These are phyloP conservation scores for Tetradesmus obliquus DNA, from an alignment of 139 green algal species.

Conservation along the genomic window DNA sequence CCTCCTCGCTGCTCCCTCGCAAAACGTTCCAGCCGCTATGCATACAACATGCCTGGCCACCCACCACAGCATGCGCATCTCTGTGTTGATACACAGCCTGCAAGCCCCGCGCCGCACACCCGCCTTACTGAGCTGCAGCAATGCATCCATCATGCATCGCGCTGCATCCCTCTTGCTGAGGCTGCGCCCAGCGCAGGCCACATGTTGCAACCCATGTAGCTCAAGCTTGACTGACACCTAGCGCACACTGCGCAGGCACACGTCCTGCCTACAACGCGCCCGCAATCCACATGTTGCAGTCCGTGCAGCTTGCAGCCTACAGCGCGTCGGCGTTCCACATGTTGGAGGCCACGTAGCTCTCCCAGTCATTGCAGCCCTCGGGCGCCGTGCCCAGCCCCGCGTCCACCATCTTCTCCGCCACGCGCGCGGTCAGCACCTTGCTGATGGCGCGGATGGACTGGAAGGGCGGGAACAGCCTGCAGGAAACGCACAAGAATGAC, in stretches of 20 bases:
- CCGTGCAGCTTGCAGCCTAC: background rate
- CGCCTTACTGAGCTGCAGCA: too few relatives aligned
- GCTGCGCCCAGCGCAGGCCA: too few relatives aligned
- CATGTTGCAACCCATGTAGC: too few relatives aligned
- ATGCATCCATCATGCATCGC: too few relatives aligned
- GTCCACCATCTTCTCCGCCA: constrained; percentile 57
- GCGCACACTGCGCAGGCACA: background rate
- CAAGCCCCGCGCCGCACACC: too few relatives aligned
- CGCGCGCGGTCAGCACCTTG: constrained; percentile 29
- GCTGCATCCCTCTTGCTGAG: too few relatives aligned
- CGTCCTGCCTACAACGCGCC: background rate
- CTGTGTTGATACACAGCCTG: too few relatives aligned
- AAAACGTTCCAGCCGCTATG: background rate
- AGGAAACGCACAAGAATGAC: background rate
- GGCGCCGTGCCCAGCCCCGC: constrained; percentile 48
- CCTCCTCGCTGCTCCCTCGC: background rate
- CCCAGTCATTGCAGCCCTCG: constrained; percentile 30
- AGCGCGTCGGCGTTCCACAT: constrained; percentile 40
- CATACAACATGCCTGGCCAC: background rate
- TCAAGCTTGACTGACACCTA: too few relatives aligned
- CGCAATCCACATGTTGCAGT: background rate
- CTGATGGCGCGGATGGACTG: constrained; percentile 52
- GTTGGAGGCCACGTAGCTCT: constrained; percentile 26
- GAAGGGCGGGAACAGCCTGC: constrained; percentile 57
- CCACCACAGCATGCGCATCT: background rate